These are phyloP conservation scores for Schizonepeta tenuifolia DNA, from an alignment of 257 asterid genomes.

Conservation along the genomic window DNA sequence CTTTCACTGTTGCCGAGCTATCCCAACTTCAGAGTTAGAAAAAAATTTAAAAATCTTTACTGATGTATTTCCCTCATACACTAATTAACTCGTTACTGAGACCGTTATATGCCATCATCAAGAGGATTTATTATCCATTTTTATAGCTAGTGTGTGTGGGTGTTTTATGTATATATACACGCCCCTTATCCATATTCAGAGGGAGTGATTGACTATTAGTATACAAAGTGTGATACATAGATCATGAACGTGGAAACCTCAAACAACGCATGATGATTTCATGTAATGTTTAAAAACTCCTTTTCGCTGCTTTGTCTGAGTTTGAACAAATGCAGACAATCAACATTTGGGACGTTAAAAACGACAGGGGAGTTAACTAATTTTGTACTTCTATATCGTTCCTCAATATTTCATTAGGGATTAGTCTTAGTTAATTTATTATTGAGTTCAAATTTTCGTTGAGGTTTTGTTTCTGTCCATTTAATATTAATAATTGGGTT, in stretches of 20 bases:
- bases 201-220: background rate
- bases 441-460: too few species aligned
- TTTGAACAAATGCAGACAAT: background rate
- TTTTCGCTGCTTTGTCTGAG: background rate
- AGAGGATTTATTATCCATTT: background rate
- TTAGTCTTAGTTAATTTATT: too few species aligned
- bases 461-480: too few species aligned
- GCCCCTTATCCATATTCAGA: background rate
- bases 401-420: background rate
- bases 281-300: background rate
- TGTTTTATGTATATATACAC: background rate
- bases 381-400: background rate
- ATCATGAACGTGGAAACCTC: slow-evolving; percentile 3
- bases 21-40: too few species aligned
- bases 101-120: too few species aligned
- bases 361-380: background rate
- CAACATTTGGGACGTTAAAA: background rate
- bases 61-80: too few species aligned
- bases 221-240: slow-evolving; percentile 5
- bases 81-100: too few species aligned
- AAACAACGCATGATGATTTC: background rate
- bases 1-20: too few species aligned
- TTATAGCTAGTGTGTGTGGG: background rate
- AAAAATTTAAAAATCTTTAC: too few species aligned
- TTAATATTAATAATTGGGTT: too few species aligned